Evolutionary conservation across 169 alveolate genomes (phyloP).

Genomic region (Eimeria praecox): DNA sequence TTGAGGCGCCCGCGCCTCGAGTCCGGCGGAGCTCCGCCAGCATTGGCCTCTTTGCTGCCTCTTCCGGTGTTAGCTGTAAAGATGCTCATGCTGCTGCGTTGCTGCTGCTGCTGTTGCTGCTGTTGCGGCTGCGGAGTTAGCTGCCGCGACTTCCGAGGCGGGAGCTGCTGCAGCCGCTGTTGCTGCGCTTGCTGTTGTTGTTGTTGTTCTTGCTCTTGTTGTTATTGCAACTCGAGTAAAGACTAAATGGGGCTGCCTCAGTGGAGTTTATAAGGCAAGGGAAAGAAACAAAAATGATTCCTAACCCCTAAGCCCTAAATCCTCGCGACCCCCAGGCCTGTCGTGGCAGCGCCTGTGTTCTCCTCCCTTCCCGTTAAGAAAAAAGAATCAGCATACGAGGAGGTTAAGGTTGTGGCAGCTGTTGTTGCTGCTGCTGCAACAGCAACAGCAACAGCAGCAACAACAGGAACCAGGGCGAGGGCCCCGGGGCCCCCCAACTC

Average conservation of each 20-base stretch:
- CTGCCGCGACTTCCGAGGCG: neutral
- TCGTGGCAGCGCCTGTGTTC: neutral
- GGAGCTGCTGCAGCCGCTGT: neutral
- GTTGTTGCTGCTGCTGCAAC: neutral
- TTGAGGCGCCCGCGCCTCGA: conserved; percentile 7
- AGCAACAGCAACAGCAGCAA: neutral
- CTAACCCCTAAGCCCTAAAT: neutral
- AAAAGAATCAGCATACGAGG: neutral
- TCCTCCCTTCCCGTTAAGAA: neutral
- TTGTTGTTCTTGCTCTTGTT: neutral
- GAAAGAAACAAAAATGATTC: no score
- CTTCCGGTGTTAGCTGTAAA: neutral
- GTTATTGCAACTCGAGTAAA: neutral
- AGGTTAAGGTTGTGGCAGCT: neutral
- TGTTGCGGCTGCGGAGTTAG: neutral
- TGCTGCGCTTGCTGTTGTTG: neutral
- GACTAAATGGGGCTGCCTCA: neutral
- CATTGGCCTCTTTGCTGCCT: conserved; percentile 12
- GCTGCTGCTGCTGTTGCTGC: conserved; percentile 11
- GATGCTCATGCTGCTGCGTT: neutral
- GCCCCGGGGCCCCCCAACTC: conserved; percentile 4
- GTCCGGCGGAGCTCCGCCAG: conserved; percentile 8
- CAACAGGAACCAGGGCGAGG: neutral
- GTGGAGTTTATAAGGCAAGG: neutral
- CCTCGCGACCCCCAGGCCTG: neutral